Conservation (phyloP, 179 eudicot species). For the Vitellaria paradoxa region DNA sequence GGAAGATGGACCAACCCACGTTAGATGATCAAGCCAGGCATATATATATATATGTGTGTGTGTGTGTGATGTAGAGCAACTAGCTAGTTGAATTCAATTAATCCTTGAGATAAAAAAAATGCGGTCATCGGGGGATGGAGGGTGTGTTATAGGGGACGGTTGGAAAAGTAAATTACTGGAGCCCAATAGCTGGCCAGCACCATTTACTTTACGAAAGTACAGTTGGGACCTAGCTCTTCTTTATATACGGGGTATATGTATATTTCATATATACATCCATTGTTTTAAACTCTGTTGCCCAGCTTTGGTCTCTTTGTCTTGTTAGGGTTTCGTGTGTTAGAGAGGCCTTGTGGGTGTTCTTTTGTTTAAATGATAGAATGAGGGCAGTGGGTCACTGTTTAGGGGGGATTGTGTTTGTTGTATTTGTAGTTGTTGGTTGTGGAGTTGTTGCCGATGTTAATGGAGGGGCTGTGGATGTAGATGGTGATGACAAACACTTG, state of each 20-base stretch:
- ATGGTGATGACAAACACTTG: conserved; percentile 13
- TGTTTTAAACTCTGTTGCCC: too few species aligned
- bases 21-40: neutral
- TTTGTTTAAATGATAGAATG: neutral
- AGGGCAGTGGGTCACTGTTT: neutral
- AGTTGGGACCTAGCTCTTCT: neutral
- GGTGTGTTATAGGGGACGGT: conserved; percentile 8
- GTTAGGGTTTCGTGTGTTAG: neutral
- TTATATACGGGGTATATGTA: too few species aligned
- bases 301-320: neutral
- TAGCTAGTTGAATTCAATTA: neutral
- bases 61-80: too few species aligned
- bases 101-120: neutral
- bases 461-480: neutral
- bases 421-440: neutral
- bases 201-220: neutral
- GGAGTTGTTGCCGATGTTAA: conserved; percentile 3
- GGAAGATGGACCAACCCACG: neutral
- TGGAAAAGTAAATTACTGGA: conserved; percentile 6
- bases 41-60: neutral
- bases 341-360: neutral
- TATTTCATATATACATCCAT: too few species aligned
- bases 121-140: neutral
- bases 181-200: neutral
- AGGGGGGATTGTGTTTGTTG: neutral